Conservation (phyloP, 768 basidiomycete species). For the Tylopilus subfusipes region DNA sequence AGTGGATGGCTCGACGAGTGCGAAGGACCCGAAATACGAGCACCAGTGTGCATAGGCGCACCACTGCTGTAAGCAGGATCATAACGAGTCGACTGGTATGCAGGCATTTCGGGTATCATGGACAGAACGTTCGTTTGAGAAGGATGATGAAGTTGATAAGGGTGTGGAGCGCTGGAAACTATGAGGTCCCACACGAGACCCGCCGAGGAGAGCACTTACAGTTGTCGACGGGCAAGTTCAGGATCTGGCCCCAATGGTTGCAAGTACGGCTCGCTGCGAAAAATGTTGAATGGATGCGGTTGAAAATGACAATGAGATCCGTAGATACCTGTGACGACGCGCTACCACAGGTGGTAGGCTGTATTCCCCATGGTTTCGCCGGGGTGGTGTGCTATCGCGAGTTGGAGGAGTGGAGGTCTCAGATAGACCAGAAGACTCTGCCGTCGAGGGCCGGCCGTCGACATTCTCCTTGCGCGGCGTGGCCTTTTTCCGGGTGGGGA, state of each 20-base stretch:
- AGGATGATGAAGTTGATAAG: conserved; percentile 43
- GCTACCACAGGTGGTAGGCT: conserved; percentile 36
- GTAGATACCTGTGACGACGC: conserved; percentile 40
- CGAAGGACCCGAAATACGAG: conserved; percentile 39
- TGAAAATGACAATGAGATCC: neutral
- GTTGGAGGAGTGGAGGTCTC: conserved; percentile 72
- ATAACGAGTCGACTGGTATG: conserved; percentile 53
- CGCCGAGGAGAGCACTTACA: conserved; percentile 36
- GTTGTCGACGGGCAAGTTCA: conserved; percentile 42
- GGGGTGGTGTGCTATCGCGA: conserved; percentile 61
- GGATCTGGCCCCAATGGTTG: conserved; percentile 43
- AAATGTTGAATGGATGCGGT: conserved; percentile 3
- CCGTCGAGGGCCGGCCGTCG: conserved; percentile 68
- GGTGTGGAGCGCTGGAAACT: conserved; percentile 38
- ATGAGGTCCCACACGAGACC: conserved; percentile 12
- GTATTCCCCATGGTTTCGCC: conserved; percentile 43
- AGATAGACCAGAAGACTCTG: conserved; percentile 70
- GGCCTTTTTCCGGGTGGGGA: conserved; percentile 68
- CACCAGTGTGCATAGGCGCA: conserved; percentile 27
- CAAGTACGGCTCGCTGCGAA: conserved; percentile 43
- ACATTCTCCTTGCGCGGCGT: conserved; percentile 52
- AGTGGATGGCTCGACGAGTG: conserved; percentile 30
- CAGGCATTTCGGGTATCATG: conserved; percentile 56
- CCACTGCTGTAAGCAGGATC: conserved; percentile 46
- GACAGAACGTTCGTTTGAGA: conserved; percentile 44